Evolutionary conservation across 2,329 filamentous ascomycete species (phyloP).

Genomic region (Pseudogymnoascus sp.): DNA sequence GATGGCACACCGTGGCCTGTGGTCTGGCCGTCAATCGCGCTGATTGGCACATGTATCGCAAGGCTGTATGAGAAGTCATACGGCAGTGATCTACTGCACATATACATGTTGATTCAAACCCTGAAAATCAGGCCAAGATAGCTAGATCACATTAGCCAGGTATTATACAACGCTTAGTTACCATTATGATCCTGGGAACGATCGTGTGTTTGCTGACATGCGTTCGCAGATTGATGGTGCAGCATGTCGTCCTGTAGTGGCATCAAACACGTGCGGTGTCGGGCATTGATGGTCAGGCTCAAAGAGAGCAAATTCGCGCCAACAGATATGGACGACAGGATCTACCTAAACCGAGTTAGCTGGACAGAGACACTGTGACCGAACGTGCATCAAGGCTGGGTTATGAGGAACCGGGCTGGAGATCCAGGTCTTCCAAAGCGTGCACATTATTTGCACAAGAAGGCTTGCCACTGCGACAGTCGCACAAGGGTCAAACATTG

Average conservation of each 20-base stretch:
- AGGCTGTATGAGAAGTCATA: not conserved
- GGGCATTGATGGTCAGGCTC: not conserved
- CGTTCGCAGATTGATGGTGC: not conserved
- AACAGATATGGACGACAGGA: not conserved
- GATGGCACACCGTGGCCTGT: not conserved
- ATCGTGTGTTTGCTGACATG: not conserved
- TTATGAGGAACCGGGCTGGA: not conserved
- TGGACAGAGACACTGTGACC: not conserved
- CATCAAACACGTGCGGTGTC: slow-evolving; percentile 1
- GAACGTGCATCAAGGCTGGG: not conserved
- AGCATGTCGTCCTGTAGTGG: not conserved
- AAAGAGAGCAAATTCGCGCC: not conserved
- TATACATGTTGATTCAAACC: not conserved
- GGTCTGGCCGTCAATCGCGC: not conserved
- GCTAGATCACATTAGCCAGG: not conserved
- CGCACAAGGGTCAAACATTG: not conserved
- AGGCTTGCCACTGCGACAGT: not conserved
- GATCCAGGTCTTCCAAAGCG: not conserved
- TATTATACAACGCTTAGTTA: not conserved
- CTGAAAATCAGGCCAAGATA: not conserved
- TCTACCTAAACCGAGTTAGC: not conserved
- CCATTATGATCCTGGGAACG: not conserved
- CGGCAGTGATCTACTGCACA: not conserved
- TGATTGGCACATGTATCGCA: not conserved
- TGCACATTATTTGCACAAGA: not conserved